Percentiles rank a stretch among this genome's conserved stretches.
Evolutionary conservation across 2,329 filamentous ascomycete genomes (phyloP).

Genomic region (Claviceps sp.): DNA sequence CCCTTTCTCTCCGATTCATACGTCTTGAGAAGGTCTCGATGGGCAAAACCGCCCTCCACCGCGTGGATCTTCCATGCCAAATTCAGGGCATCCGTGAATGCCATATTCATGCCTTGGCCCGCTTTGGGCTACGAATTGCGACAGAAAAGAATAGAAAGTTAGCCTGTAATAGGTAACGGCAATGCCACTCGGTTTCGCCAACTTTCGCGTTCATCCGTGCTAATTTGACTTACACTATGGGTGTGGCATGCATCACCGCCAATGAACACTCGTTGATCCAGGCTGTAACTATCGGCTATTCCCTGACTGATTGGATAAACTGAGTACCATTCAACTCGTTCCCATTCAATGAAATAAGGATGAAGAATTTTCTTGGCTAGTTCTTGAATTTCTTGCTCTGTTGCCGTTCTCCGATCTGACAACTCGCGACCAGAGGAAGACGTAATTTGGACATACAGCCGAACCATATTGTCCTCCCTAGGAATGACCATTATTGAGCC

Average conservation of each 20-base stretch:
- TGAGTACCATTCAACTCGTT: conserved; percentile 59
- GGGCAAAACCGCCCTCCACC: conserved; percentile 71
- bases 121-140: conserved; percentile 50
- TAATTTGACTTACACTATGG: conserved; percentile 44
- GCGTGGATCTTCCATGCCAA: conserved; percentile 93
- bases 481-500: conserved; percentile 75
- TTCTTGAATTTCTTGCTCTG: conserved; percentile 47
- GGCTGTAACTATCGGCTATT: conserved; percentile 53
- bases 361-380: conserved; percentile 52
- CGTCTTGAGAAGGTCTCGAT: conserved; percentile 61
- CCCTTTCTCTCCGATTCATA: conserved; percentile 80
- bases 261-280: conserved; percentile 58
- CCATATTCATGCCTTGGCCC: conserved; percentile 70
- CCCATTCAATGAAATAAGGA: conserved; percentile 56
- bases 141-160: background rate
- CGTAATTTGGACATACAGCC: conserved; percentile 56
- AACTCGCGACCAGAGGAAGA: conserved; percentile 48
- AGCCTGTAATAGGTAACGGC: background rate
- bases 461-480: conserved; percentile 53
- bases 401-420: conserved; percentile 49
- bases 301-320: conserved; percentile 68
- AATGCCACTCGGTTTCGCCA: background rate
- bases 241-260: conserved; percentile 71
- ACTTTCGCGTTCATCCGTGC: background rate
- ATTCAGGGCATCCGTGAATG: conserved; percentile 72